Evolutionary conservation across 768 basidiomycete genomes (phyloP).

Genomic region (Tylopilus vinaceipallidus): DNA sequence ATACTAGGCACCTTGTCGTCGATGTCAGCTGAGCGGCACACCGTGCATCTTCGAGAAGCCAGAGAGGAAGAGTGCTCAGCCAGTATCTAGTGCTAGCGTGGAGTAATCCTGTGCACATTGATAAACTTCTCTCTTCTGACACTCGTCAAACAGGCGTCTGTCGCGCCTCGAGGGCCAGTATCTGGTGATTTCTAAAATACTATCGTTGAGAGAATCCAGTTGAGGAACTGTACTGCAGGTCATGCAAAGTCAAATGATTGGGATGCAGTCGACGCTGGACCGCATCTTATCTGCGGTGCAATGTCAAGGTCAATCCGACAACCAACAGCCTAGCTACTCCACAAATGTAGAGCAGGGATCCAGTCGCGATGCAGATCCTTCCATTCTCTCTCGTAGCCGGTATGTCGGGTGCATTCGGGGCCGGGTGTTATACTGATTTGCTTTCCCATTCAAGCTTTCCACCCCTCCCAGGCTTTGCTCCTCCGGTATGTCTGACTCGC

Average conservation of each 20-base stretch:
- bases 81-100: conserved; percentile 60
- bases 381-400: conserved; percentile 34
- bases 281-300: conserved; percentile 74
- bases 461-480: conserved; percentile 87
- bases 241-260: conserved; percentile 93
- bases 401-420: conserved; percentile 31
- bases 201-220: background rate
- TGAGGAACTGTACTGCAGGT: conserved; percentile 44
- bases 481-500: conserved; percentile 57
- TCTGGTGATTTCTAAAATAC: conserved; percentile 44
- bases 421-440: conserved; percentile 26
- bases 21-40: conserved; percentile 80
- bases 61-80: conserved; percentile 74
- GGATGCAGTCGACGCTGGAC: conserved; percentile 87
- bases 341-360: conserved; percentile 17
- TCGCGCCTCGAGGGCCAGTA: conserved; percentile 86
- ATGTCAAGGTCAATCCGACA: conserved; percentile 34
- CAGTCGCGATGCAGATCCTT: conserved; percentile 18
- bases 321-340: conserved; percentile 27
- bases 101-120: conserved; percentile 52
- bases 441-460: conserved; percentile 56
- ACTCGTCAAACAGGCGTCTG: conserved; percentile 54
- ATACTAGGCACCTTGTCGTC: conserved; percentile 82
- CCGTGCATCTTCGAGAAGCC: conserved; percentile 89
- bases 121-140: conserved; percentile 15